These are phyloP conservation scores for Ramichloridium luteum DNA, from an alignment of 2,329 filamentous ascomycete genomes.

Conservation along the genomic window DNA sequence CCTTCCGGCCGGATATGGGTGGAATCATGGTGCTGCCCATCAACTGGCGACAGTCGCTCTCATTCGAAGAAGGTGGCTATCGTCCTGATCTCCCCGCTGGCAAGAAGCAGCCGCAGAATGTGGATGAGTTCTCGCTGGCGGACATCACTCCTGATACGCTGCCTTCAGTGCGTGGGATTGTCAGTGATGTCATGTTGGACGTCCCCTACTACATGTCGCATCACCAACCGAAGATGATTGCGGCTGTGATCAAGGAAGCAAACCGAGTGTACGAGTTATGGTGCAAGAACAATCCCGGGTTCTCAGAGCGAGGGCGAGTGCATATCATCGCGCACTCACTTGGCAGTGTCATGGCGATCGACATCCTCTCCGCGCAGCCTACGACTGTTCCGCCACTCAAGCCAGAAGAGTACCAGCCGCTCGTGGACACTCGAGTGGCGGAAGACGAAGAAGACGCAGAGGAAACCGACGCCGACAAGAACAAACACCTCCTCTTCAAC, in stretches of 20 bases:
- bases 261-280: slow-evolving; percentile 93
- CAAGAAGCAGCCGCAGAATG: slow-evolving; percentile 13
- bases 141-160: slow-evolving; percentile 89
- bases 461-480: slow-evolving; percentile 25
- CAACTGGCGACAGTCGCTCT: slow-evolving; percentile 85
- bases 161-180: slow-evolving; percentile 78
- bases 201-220: slow-evolving; percentile 96
- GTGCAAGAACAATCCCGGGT: slow-evolving; percentile 87
- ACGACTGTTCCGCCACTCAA: slow-evolving; percentile 47
- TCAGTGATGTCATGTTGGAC: slow-evolving; percentile 96
- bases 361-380: slow-evolving; percentile 81
- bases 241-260: slow-evolving; percentile 75
- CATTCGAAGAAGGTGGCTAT: slow-evolving; percentile 65
- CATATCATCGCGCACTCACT: slow-evolving; percentile 90
- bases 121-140: slow-evolving; percentile 57
- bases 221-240: slow-evolving; percentile 90
- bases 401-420: slow-evolving; percentile 17
- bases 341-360: slow-evolving; percentile 86
- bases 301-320: slow-evolving; percentile 63
- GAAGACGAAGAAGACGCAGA: slow-evolving; percentile 13
- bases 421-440: not conserved
- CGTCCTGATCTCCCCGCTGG: slow-evolving; percentile 38
- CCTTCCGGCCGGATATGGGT: slow-evolving; percentile 65
- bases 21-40: slow-evolving; percentile 89
- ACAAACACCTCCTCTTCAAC: slow-evolving; percentile 75